Percentiles rank a stretch among this genome's conserved stretches.
phyloP scores from a whole-genome alignment of 768 basidiomycete species.

The Porpolomopsis calyptriformis region DNA sequence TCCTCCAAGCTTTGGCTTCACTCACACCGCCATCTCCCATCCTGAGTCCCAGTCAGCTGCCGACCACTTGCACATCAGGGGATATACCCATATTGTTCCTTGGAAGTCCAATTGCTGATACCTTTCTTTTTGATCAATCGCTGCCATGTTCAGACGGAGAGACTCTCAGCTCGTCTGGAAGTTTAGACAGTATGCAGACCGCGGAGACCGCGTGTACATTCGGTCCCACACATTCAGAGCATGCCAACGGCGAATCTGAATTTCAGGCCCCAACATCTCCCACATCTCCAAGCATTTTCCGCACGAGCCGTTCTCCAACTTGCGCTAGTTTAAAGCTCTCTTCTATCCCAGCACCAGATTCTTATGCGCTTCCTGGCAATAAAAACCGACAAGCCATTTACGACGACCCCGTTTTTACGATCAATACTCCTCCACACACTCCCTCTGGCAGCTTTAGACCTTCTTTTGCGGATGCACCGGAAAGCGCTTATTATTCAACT shows the following conservation, averaged over 20 bases:
- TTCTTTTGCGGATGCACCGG: not conserved
- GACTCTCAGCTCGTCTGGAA: slow-evolving; percentile 4
- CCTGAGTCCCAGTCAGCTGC: slow-evolving; percentile 27
- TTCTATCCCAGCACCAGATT: no score
- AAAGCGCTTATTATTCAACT: not conserved
- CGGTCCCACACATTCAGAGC: slow-evolving; percentile 13
- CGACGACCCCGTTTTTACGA: not conserved
- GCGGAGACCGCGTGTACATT: slow-evolving; percentile 19
- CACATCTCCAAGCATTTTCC: not conserved
- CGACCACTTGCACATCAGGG: slow-evolving; percentile 31
- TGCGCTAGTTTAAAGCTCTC: not conserved
- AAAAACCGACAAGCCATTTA: not conserved
- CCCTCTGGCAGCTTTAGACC: not conserved
- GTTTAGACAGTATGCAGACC: slow-evolving; percentile 4
- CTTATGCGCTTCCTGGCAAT: slow-evolving; percentile 10
- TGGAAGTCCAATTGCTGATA: slow-evolving; percentile 7
- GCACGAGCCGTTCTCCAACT: slow-evolving; percentile 1
- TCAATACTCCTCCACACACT: not conserved
- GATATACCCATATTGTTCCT: slow-evolving; percentile 40
- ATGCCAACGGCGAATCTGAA: slow-evolving; percentile 4
- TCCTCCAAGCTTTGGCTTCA: slow-evolving; percentile 27
- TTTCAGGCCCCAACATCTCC: slow-evolving; percentile 1
- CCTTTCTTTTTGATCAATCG: not conserved
- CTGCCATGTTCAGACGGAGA: slow-evolving; percentile 1
- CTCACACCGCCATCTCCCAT: slow-evolving; percentile 38